Base-by-base conservation (phyloP, 495 filamentous ascomycete species). In the Wilcoxina mikolae region DNA sequence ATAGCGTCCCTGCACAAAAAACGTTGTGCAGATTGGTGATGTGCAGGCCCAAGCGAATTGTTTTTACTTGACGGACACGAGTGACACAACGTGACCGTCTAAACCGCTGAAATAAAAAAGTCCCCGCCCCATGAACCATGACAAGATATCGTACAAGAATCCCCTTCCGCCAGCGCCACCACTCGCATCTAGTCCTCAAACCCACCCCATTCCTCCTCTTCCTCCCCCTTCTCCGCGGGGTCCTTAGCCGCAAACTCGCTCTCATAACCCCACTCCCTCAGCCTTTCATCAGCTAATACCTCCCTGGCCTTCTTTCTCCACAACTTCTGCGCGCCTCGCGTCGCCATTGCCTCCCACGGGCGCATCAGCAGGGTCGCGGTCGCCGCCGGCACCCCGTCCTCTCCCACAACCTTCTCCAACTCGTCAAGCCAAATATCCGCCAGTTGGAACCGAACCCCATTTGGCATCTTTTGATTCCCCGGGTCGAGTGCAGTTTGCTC, bases 371-470 rank as follows among this genome's bases (percentile, higher is more conserved):
- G 55, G 56, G 78, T 75, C 50, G 78, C 61, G 2, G 73, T 73
- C 31, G 74, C 65, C 28, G 69, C 68, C 51, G 26, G 20, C 67
- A 54, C 57, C 46, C 60, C 60, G 48, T 64, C 56, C 24, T 61
- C 55, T 42, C 58, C 79, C 67, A 45, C 80, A 72, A 31, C 76
- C 77, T 79, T 81, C 67, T 86, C 84, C 55, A 83, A 67, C 71
- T 91, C 87, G 67, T 94, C 87, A 31, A 94, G 73, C 77, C 85
- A 99, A 33, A 95, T 77, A 74, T 99, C 91, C 56, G 90, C 64
- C 20, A 95, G 73, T 68, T 99, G 91, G 65, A 89, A 82, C 48
- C 87, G 73, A 60, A 99, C 61, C 0, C 91, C 91, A 61, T 89
- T 83, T 0, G 88, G 82, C 4, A 88, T 65, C 57, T 73, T 75